Evolutionary conservation across 179 eudicot genomes (phyloP).

Genomic region (Sideroxylon spinosum): DNA sequence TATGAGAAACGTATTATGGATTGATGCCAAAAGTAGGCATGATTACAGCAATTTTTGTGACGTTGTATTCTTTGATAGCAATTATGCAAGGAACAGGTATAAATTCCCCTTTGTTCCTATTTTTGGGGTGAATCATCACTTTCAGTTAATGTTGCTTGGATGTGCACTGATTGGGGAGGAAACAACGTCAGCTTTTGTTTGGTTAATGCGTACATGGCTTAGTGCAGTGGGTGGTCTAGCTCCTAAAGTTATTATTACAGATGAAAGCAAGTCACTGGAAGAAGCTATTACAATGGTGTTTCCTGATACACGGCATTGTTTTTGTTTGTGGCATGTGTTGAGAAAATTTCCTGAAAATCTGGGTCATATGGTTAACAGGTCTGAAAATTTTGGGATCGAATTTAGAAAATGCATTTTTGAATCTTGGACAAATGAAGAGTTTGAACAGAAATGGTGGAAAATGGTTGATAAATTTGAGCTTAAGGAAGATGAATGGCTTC

Average conservation of each 20-base stretch:
- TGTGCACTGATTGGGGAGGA: slow-evolving; percentile 43
- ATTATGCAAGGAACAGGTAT: slow-evolving; percentile 19
- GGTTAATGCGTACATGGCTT: slow-evolving; percentile 46
- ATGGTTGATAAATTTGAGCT: slow-evolving; percentile 32
- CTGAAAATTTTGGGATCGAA: slow-evolving; percentile 28
- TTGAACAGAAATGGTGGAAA: slow-evolving; percentile 42
- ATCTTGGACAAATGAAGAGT: slow-evolving; percentile 32
- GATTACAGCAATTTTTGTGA: slow-evolving; percentile 25
- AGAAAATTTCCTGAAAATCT: slow-evolving; percentile 32
- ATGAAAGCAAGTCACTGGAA: slow-evolving; percentile 32
- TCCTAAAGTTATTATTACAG: slow-evolving; percentile 38
- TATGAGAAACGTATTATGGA: slow-evolving; percentile 25
- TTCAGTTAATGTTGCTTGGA: slow-evolving; percentile 26
- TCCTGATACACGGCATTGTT: slow-evolving; percentile 30
- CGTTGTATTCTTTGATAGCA: slow-evolving; percentile 29
- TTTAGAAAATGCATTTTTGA: slow-evolving; percentile 32
- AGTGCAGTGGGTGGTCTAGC: slow-evolving; percentile 42
- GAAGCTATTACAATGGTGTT: slow-evolving; percentile 34
- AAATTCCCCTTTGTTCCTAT: slow-evolving; percentile 25
- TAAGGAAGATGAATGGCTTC: slow-evolving; percentile 34
- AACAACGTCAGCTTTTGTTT: slow-evolving; percentile 28
- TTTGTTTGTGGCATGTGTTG: slow-evolving; percentile 38
- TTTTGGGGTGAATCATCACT: slow-evolving; percentile 30
- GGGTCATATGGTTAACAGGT: slow-evolving; percentile 21
- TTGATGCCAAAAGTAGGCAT: slow-evolving; percentile 26